phyloP scores from a whole-genome alignment of 2,329 filamentous ascomycete species.

The Talaromyces sp. region DNA sequence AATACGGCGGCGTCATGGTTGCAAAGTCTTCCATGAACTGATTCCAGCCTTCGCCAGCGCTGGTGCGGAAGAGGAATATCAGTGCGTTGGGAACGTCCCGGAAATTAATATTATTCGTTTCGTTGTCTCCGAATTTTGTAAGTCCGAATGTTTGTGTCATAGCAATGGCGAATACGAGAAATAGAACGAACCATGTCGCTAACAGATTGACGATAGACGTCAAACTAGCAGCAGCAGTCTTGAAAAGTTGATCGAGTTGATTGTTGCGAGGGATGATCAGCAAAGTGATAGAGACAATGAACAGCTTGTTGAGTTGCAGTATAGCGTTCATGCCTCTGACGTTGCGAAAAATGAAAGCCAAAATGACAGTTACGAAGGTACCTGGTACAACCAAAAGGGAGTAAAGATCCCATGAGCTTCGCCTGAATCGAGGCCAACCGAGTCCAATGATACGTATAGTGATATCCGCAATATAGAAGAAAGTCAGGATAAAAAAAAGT shows the following conservation, averaged over 20 bases:
- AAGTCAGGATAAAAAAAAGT: slow-evolving; percentile 73
- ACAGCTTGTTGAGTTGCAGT: slow-evolving; percentile 83
- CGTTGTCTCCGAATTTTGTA: slow-evolving; percentile 73
- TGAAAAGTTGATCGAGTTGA: slow-evolving; percentile 95
- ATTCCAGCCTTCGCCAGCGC: slow-evolving; percentile 95
- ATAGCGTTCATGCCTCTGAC: slow-evolving; percentile 52
- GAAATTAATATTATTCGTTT: slow-evolving; percentile 80
- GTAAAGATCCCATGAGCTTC: slow-evolving; percentile 93
- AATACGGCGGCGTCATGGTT: slow-evolving; percentile 70
- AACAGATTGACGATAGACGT: slow-evolving; percentile 85
- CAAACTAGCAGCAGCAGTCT: slow-evolving; percentile 91
- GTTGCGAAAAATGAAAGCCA: slow-evolving; percentile 56
- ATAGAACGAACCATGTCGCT: slow-evolving; percentile 95
- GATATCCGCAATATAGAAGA: slow-evolving; percentile 79
- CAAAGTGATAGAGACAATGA: slow-evolving; percentile 82
- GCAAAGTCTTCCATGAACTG: slow-evolving; percentile 94
- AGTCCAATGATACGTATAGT: slow-evolving; percentile 78
- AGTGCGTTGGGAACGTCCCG: slow-evolving; percentile 89
- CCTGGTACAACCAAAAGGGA: slow-evolving; percentile 74
- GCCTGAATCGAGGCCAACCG: slow-evolving; percentile 84
- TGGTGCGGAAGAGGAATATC: slow-evolving; percentile 88
- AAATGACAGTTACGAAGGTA: slow-evolving; percentile 73
- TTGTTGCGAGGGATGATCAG: slow-evolving; percentile 94
- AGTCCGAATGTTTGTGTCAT: slow-evolving; percentile 93
- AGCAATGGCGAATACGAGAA: slow-evolving; percentile 93